Base-by-base conservation (phyloP, 2,329 filamentous ascomycete genomes). In the Apiospora kogelbergensis region DNA sequence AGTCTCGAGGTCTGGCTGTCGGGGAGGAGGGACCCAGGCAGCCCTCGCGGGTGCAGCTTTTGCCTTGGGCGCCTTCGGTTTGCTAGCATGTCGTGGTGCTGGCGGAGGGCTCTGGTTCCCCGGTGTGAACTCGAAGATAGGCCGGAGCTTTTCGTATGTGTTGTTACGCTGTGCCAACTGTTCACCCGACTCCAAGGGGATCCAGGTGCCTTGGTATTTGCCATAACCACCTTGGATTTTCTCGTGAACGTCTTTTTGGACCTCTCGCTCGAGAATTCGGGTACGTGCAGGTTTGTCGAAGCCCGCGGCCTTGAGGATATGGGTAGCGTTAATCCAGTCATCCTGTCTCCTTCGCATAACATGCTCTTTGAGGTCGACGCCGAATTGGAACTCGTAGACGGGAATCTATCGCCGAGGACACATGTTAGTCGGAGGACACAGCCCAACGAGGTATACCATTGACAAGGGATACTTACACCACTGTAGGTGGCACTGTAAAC, bases 281-380 rank as follows among this genome's bases (percentile, higher is more conserved):
- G 96, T 99, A 78, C 96, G 88, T 15, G 95, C 94, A 2, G 96
- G 96, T 81, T 99, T 99, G 81, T 99, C 96, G 78, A 97, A 97
- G 68, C 95, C 95, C 71, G 96, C 96, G 48, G 97, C 94, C 79
- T 99, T 99, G 65, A 99, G 84, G 70, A 99, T 98, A 78, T 99
- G 96, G 67, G 96, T 99, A n/a, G 96, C 96, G 85, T 99, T 99
- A 83, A 99, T 96, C 94, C 95, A 99, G 81, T 98, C 90, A 80
- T 99, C 96, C 67, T 90, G 88, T 70, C 95, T 90, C 66, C 96
- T 90, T 80, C 96, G 92, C 96, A 99, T 99, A 73, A 98, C 93
- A 93, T 98, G 94, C 76, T 92, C 88, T 78, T 91, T 90, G 41
- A 90, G 78, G 78, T 97, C 94, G 73, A 85, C 86, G 44, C 91